Percentiles rank a stretch among this genome's conserved stretches.
phyloP scores from a whole-genome alignment of 495 filamentous ascomycete species.

The Recurvomyces mirabilis region DNA sequence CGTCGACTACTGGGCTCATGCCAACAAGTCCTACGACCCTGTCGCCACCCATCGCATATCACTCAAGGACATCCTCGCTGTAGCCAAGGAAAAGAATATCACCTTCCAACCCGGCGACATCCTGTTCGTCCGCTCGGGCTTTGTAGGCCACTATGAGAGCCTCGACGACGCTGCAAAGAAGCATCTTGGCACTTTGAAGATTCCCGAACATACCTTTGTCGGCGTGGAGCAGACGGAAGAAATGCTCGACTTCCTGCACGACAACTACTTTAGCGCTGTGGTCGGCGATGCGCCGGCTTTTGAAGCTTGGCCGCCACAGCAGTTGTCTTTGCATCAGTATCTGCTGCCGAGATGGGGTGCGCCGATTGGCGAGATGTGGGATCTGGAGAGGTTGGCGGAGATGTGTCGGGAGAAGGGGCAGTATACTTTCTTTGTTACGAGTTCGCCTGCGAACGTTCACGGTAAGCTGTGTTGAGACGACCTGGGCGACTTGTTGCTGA shows the following conservation, averaged over 20 bases:
- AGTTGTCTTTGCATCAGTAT: slow-evolving; percentile 43
- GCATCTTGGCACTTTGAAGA: background rate
- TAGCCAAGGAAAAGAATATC: slow-evolving; percentile 45
- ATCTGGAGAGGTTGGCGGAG: slow-evolving; percentile 40
- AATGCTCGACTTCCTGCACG: slow-evolving; percentile 52
- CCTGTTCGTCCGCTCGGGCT: slow-evolving; percentile 56
- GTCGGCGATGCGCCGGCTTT: slow-evolving; percentile 50
- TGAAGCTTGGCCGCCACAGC: slow-evolving; percentile 45
- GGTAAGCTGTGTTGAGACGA: slow-evolving; percentile 23
- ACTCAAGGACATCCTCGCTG: slow-evolving; percentile 42
- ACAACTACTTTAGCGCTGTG: slow-evolving; percentile 53
- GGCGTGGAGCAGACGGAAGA: slow-evolving; percentile 47
- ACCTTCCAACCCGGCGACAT: slow-evolving; percentile 53
- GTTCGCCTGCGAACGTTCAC: slow-evolving; percentile 43
- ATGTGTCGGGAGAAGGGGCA: slow-evolving; percentile 39
- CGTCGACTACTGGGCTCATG: slow-evolving; percentile 41
- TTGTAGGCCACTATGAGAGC: slow-evolving; percentile 48
- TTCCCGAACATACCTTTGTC: slow-evolving; percentile 19
- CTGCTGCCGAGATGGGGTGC: slow-evolving; percentile 54
- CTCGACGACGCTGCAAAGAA: slow-evolving; percentile 32
- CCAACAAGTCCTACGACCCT: slow-evolving; percentile 42
- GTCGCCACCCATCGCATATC: slow-evolving; percentile 51
- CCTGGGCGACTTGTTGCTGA: background rate
- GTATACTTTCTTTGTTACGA: slow-evolving; percentile 59
- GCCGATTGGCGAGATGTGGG: slow-evolving; percentile 49